Evolutionary conservation across 345 rosid species (phyloP), one percentile per base, ranked within the genome.

Genomic region (Syzygium grande): DNA sequence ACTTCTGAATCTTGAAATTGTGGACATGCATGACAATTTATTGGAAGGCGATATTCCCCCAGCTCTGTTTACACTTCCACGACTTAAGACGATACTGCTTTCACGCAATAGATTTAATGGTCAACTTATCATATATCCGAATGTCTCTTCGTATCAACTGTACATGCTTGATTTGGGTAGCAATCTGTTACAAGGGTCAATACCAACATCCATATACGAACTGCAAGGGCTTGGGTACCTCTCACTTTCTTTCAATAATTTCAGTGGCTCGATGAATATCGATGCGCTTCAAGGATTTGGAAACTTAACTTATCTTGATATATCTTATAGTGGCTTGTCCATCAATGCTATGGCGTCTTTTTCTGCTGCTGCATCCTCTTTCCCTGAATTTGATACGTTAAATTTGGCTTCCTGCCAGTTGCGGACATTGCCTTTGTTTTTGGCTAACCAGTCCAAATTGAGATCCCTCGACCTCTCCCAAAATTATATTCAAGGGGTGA

Each of bases 391-490:
- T 6, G 16, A 56, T 86, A 86, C 34, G n/a, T 12, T 94, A 27
- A 88, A 49, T 53, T 84, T 94, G 90, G 93, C 92, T 65, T 91
- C 94, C 0, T 92, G 95, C 90, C 90, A 89, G 5, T 83, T 94
- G 27, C 85, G 7, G 0, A 6, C 8, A 22, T 86, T 92, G 25
- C 96, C 94, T 9, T 77, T 89, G 7, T 87, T 88, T 43, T 30
- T 95, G 49, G 17, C 27, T 56, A 56, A 56, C n/a, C 95, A 91
- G 46, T 25, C 88, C 51, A 84, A 1, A 3, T 38, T 95, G 9
- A 0, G 0, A 2, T 0, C 2, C 23, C 86, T 95, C 6, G 95
- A 95, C 88, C 94, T 95, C 85, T 93, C 96, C 12, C 52, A 86
- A 15, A 95, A 95, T 88, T 85, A 86, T 30, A 93, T 95, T 51